A percentile compares a stretch with the other conserved stretches of the same genome.
phyloP scores from a whole-genome alignment of 768 basidiomycete genomes.

The Lactarius trivialis region DNA sequence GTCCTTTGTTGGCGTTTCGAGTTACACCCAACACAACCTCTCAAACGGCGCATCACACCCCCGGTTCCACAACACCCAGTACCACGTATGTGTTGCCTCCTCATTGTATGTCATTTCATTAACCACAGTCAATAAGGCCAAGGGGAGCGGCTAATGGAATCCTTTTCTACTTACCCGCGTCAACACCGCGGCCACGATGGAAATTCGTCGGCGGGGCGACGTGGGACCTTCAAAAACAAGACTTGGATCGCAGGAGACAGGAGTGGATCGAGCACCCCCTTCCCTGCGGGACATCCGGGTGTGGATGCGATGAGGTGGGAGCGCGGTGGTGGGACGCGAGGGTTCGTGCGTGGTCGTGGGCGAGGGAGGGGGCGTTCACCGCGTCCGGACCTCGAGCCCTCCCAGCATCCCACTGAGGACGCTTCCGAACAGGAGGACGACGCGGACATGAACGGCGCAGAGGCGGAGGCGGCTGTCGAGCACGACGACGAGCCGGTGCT shows the following conservation, averaged over 20 bases:
- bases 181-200: slow-evolving; percentile 12
- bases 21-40: not conserved
- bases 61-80: not conserved
- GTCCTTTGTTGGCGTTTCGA: not conserved
- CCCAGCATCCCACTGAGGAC: slow-evolving; percentile 21
- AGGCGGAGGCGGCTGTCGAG: slow-evolving; percentile 24
- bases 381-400: slow-evolving; percentile 23
- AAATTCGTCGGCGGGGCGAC: slow-evolving; percentile 1
- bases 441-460: slow-evolving; percentile 31
- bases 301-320: slow-evolving; percentile 55
- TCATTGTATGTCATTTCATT: not conserved
- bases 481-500: slow-evolving; percentile 41
- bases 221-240: slow-evolving; percentile 22
- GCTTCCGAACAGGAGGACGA: slow-evolving; percentile 26
- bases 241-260: slow-evolving; percentile 18
- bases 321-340: slow-evolving; percentile 43
- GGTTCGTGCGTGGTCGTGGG: slow-evolving; percentile 39
- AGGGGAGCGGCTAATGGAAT: slow-evolving; percentile 8
- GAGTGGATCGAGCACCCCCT: slow-evolving; percentile 8
- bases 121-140: not conserved
- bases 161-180: slow-evolving; percentile 5
- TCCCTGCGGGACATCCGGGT: slow-evolving; percentile 16
- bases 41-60: not conserved
- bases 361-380: slow-evolving; percentile 35
- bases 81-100: not conserved